A percentile compares a stretch with the other conserved stretches of the same genome.
These are phyloP conservation scores for Phaeophleospora eucalypticola DNA, from an alignment of 2,329 filamentous ascomycete genomes.

Conservation along the genomic window DNA sequence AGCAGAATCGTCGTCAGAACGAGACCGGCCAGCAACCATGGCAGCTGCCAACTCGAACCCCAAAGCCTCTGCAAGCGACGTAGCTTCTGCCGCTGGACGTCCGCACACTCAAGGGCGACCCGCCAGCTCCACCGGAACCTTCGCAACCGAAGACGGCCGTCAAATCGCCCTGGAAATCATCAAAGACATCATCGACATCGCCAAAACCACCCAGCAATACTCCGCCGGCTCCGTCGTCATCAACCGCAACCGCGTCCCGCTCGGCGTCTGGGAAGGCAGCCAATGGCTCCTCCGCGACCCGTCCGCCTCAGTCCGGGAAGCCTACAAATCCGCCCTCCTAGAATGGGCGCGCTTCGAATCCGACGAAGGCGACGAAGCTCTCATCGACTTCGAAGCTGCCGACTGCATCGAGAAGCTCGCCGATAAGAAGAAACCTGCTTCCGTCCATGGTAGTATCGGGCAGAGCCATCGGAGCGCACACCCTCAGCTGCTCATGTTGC, in stretches of 20 bases:
- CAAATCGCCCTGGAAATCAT: constrained; percentile 69
- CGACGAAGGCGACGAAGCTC: constrained; percentile 25
- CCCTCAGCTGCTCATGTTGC: constrained; percentile 22
- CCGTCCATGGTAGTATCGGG: constrained; percentile 18
- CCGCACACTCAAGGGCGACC: constrained; percentile 23
- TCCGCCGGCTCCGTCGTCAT: constrained; percentile 19
- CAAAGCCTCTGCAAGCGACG: constrained; percentile 8
- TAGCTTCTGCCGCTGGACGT: constrained; percentile 6
- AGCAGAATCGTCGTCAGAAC: constrained; percentile 27
- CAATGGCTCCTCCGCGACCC: constrained; percentile 85
- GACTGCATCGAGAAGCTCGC: constrained; percentile 22
- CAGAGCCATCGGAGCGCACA: constrained; percentile 20
- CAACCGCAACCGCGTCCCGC: constrained; percentile 57
- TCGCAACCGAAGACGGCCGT: constrained; percentile 59
- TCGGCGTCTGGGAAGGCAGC: constrained; percentile 92
- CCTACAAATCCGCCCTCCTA: constrained; percentile 77
- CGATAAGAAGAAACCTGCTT: constrained; percentile 17
- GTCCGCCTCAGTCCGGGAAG: constrained; percentile 71
- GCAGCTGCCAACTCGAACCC: constrained; percentile 7
- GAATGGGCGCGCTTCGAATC: constrained; percentile 63
- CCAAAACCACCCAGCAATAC: constrained; percentile 50
- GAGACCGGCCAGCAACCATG: constrained; percentile 10
- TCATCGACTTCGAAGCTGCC: constrained; percentile 25
- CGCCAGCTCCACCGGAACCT: constrained; percentile 50
- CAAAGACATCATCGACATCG: constrained; percentile 75